These are phyloP conservation scores for Letharia columbiana DNA, from an alignment of 495 filamentous ascomycete genomes.

Conservation along the genomic window DNA sequence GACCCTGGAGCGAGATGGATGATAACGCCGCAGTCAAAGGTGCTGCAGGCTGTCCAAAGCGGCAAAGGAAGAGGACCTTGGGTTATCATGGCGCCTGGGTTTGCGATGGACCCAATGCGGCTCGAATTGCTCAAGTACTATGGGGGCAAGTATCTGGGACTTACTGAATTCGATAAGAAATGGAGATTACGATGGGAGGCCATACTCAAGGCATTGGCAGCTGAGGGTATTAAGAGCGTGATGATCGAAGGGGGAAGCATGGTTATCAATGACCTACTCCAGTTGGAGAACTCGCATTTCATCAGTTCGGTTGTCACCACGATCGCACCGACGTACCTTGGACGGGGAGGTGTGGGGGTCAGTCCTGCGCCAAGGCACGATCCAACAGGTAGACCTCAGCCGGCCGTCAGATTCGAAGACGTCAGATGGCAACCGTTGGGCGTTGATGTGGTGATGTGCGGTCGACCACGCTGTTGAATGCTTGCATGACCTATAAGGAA, in stretches of 20 bases:
- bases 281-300: conserved; percentile 48
- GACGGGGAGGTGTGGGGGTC: conserved; percentile 66
- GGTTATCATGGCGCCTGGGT: conserved; percentile 51
- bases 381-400: conserved; percentile 41
- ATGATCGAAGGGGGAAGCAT: conserved; percentile 84
- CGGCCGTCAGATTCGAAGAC: conserved; percentile 53
- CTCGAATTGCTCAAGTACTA: conserved; percentile 41
- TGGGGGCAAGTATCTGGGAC: conserved; percentile 43
- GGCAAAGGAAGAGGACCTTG: conserved; percentile 65
- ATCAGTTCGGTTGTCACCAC: conserved; percentile 73
- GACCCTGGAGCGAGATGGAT: conserved; percentile 67
- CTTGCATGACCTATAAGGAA: not conserved
- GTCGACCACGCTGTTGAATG: conserved; percentile 33
- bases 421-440: conserved; percentile 68
- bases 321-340: conserved; percentile 76
- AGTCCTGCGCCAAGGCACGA: conserved; percentile 47
- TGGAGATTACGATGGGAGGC: conserved; percentile 52
- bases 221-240: conserved; percentile 60
- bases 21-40: conserved; percentile 47
- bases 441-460: conserved; percentile 66
- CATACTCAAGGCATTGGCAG: conserved; percentile 48
- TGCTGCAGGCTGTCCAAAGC: conserved; percentile 53
- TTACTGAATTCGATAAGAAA: conserved; percentile 41
- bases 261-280: conserved; percentile 67
- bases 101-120: conserved; percentile 39